phyloP scores from a whole-genome alignment of 148 eudicot species.

The Camellia granthamiana region DNA sequence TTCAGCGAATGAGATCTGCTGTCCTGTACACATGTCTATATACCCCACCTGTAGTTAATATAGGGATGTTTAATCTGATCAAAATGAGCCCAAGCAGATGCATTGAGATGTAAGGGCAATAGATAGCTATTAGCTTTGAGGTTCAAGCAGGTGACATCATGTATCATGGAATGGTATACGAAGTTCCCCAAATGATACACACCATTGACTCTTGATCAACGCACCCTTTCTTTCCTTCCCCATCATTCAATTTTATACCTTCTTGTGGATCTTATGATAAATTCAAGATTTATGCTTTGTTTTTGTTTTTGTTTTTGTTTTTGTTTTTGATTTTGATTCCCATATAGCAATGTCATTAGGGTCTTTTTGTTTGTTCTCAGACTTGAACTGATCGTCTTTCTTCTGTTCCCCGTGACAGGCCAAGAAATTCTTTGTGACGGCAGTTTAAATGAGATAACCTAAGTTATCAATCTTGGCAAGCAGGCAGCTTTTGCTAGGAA shows the following conservation, averaged over 20 bases:
- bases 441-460: background rate
- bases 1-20: background rate
- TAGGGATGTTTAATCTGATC: background rate
- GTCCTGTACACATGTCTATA: background rate
- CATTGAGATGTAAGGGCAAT: background rate
- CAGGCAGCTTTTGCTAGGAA: background rate
- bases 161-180: background rate
- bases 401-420: conserved; percentile 36
- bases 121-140: background rate
- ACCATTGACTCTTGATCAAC: no score
- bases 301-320: background rate
- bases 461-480: background rate
- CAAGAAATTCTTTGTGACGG: conserved; percentile 42
- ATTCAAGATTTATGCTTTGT: background rate
- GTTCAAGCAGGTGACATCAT: background rate
- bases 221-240: no score
- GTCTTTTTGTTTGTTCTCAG: background rate
- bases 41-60: background rate
- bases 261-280: background rate
- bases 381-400: background rate
- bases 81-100: background rate
- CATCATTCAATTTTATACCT: background rate
- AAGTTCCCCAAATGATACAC: background rate
- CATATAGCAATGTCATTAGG: background rate
- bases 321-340: background rate